A percentile compares a stretch with the other conserved stretches of the same genome.
phyloP scores from a whole-genome alignment of 2,329 filamentous ascomycete genomes.

The Pestalotiopsis fici region DNA sequence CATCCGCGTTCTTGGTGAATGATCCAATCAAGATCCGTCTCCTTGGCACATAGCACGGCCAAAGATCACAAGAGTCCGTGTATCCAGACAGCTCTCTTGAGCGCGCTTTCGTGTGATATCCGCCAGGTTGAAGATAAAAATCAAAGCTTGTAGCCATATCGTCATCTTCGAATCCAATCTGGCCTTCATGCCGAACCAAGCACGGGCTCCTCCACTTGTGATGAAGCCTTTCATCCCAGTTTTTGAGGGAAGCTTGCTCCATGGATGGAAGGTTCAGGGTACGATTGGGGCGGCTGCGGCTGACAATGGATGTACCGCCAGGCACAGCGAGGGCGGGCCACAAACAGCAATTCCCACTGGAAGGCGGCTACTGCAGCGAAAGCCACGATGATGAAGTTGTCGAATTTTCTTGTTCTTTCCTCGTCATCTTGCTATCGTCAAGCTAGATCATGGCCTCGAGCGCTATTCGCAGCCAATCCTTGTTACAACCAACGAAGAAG shows the following conservation, averaged over 20 bases:
- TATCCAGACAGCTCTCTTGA: neutral
- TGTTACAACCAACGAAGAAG: slow-evolving; percentile 53
- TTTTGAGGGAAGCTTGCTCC: neutral
- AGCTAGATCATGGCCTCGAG: slow-evolving; percentile 69
- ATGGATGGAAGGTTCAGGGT: neutral
- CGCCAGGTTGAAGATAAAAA: neutral
- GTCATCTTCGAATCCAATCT: neutral
- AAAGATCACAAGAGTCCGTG: too few species aligned
- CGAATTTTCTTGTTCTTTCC: slow-evolving; percentile 38
- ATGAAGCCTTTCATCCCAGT: neutral
- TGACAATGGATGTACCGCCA: slow-evolving; percentile 15
- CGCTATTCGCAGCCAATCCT: slow-evolving; percentile 59
- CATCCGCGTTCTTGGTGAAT: neutral
- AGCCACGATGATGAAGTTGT: slow-evolving; percentile 41
- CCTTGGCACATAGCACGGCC: too few species aligned
- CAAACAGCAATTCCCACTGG: slow-evolving; percentile 36
- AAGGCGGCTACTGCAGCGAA: slow-evolving; percentile 42
- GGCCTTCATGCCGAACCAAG: neutral
- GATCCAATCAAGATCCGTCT: neutral
- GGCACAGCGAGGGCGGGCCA: slow-evolving; percentile 20
- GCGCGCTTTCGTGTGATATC: too few species aligned
- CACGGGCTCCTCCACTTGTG: neutral
- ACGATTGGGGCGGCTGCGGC: neutral
- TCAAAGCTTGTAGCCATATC: neutral
- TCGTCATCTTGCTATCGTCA: slow-evolving; percentile 72